Evolutionary conservation across 2,329 filamentous ascomycete genomes (phyloP).

Genomic region (Pezicula rhizophila): DNA sequence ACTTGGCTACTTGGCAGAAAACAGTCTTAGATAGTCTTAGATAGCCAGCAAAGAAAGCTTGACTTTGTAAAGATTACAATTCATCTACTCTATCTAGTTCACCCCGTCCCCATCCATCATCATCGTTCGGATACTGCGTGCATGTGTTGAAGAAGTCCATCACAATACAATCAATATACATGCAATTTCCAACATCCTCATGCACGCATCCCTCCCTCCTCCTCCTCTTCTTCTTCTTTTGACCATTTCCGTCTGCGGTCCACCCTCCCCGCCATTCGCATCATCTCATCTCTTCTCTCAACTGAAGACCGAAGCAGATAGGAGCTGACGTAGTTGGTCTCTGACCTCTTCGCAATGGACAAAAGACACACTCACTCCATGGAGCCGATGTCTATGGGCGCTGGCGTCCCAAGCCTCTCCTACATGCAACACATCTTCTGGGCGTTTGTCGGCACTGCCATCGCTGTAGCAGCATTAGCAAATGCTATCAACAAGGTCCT

Average conservation of each 20-base stretch:
- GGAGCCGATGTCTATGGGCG: constrained; percentile 28
- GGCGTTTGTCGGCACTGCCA: constrained; percentile 37
- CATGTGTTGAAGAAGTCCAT: too few species aligned
- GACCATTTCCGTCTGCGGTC: background rate
- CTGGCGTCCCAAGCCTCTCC: constrained; percentile 31
- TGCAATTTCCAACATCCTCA: too few species aligned
- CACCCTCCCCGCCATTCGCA: background rate
- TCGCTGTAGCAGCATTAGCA: constrained; percentile 36
- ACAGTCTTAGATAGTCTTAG: too few species aligned
- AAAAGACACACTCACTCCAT: background rate
- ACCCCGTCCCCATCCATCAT: too few species aligned
- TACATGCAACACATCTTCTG: constrained; percentile 41
- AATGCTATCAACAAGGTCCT: constrained; percentile 42
- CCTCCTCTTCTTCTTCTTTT: too few species aligned
- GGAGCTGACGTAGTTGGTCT: background rate
- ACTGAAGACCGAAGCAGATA: background rate
- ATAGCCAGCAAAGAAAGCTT: too few species aligned
- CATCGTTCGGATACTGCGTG: too few species aligned
- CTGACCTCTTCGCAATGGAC: background rate
- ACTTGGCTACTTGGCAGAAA: background rate
- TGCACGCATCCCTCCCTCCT: too few species aligned
- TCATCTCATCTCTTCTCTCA: background rate
- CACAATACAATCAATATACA: too few species aligned
- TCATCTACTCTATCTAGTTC: too few species aligned
- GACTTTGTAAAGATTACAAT: too few species aligned